Evolutionary conservation across 202 grass and related monocot species (phyloP), one percentile per base, ranked within the genome.

Genomic region (Schoenoplectus tabernaemontani): DNA sequence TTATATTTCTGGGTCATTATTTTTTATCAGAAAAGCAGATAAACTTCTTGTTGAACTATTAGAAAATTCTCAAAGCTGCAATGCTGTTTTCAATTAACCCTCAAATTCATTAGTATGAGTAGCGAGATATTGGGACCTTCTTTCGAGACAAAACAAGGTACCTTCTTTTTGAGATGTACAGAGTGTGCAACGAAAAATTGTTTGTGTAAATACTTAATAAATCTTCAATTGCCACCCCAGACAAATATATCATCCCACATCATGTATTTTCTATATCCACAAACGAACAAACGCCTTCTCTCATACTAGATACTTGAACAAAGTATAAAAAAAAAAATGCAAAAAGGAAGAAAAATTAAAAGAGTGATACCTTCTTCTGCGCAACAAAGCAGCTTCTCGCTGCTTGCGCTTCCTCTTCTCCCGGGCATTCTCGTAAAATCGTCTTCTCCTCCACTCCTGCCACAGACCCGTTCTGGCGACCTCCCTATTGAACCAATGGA

Each of bases 351-450:
- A n/a, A 5, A 28, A 43, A 48, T 5, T 11, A 43, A 9, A 51
- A 26, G 20, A 48, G 26, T 33, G 44, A 4, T 13, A 70, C 38
- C 78, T 92, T 32, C 87, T 84, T 54, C 87, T 44, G 20, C 56
- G 37, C 75, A 64, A 69, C 28, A 84, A 61, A 0, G 53, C 66
- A 4, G 76, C 82, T 17, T 81, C 69, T 3, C 82, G 84, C 0
- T 48, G 71, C 79, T 87, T 92, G 43, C 90, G 78, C 82, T 85
- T 92, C 66, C 63, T 59, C 86, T 47, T 87, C 58, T 92, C 90
- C 23, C 84, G 57, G 13, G 82, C 84, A 77, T 89, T 77, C 87
- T 92, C 87, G 64, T 85, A 82, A 67, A 87, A 24, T 13, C 82
- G 64, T 16, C 87, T 87, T 62, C 87, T 56, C 78, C 69, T 77